These are phyloP conservation scores for Eragrostis nindensis DNA, from an alignment of 176 grass and related monocot genomes.

Conservation along the genomic window DNA sequence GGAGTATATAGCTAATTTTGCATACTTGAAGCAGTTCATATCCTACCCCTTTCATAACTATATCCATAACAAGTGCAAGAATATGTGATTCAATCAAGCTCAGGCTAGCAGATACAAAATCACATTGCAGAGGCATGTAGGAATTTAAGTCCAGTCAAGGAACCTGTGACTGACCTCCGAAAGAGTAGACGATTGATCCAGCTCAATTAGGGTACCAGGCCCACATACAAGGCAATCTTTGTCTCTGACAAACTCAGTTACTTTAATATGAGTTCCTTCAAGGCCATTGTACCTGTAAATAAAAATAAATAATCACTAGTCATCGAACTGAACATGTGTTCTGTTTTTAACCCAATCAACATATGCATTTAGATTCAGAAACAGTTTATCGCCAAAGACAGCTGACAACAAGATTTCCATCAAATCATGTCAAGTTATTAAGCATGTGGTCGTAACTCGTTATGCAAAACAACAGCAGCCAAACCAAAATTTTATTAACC, in stretches of 20 bases:
- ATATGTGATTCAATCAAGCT: neutral
- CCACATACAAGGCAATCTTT: constrained; percentile 95
- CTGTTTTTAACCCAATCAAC: neutral
- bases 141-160: neutral
- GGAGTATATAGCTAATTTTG: neutral
- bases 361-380: too few relatives aligned
- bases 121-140: neutral
- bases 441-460: too few relatives aligned
- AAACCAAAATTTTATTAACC: neutral
- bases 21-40: constrained; percentile 18
- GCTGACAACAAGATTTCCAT: neutral
- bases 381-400: too few relatives aligned
- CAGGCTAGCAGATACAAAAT: constrained; percentile 1
- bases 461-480: too few relatives aligned
- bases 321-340: neutral
- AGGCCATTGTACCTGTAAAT: constrained; percentile 82
- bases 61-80: neutral
- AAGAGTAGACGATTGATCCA: constrained; percentile 73
- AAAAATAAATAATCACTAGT: constrained; percentile 25
- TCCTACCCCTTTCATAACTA: constrained; percentile 6
- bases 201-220: constrained; percentile 77
- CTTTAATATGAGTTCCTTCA: constrained; percentile 91
- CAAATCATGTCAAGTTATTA: constrained; percentile 9
- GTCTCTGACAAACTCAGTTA: constrained; percentile 87
- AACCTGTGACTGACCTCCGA: constrained; percentile 52